Base-by-base conservation (phyloP, 2,329 filamentous ascomycete species). In the Epichloe aotearoae region DNA sequence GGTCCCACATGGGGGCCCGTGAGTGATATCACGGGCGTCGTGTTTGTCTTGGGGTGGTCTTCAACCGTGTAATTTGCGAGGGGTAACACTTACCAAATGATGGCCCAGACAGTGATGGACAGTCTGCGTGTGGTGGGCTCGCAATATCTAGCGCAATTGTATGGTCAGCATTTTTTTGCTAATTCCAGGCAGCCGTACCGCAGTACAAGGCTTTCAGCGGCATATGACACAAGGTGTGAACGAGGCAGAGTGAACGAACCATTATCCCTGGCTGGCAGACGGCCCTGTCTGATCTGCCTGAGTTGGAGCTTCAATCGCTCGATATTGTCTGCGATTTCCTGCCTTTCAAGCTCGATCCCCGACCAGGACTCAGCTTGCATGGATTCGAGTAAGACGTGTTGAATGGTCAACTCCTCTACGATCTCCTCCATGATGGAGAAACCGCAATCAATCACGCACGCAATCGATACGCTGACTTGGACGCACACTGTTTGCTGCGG, bases 371-470 rank as follows among this genome's bases (percentile, higher is more conserved):
- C 57, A 23, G 49, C 54, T 19, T 54, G 39, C n/a, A 76, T 64
- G 2, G 72, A 75, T 7, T 58, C 55, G 3, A 76, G 61, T 19
- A 76, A 64, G 47, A 70, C 68, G 45, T 62, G 62, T 52, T 73
- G 68, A 19, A 73, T 62, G 34, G 57, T 62, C 53, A 76, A 59
- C 50, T 75, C 71, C 46, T 73, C 69, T 17, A 55, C 55, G 19
- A 74, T 56, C 17, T 58, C 60, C 45, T 62, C 57, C 17, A 64
- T 46, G 10, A 50, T 55, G 51, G 55, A 19, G 15, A 12, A 50
- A 26, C 30, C 30, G 30, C 30, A 30, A 30, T 30, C 30, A 48
- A 44, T 47, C 47, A 46, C 41, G 39, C 53, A 51, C 53, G 53
- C 53, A 49, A 51, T 26, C 42, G 30, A 23, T 45, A 44, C 48